Percentiles rank a stretch among this genome's conserved stretches.
These are phyloP conservation scores for Angophora floribunda DNA, from an alignment of 345 rosid species.

Conservation along the genomic window DNA sequence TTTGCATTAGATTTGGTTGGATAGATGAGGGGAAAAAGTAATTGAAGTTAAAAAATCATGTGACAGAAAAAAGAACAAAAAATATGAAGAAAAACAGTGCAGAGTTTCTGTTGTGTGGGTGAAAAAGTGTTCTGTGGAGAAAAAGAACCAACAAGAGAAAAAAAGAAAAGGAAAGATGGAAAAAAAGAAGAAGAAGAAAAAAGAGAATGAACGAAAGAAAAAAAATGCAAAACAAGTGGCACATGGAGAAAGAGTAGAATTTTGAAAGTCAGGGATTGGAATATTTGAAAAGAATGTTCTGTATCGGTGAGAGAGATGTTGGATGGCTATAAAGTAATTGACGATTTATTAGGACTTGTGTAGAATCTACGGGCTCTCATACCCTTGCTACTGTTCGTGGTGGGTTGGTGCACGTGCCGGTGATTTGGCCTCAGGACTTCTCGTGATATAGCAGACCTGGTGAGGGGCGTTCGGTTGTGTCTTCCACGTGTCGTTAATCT, in stretches of 20 bases:
- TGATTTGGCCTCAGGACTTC: constrained; percentile 2
- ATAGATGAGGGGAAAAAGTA: constrained; percentile 8
- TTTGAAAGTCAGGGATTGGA: background rate
- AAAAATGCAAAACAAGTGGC: background rate
- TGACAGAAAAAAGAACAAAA: background rate
- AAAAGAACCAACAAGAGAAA: background rate
- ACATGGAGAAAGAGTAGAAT: background rate
- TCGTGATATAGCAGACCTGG: constrained; percentile 27
- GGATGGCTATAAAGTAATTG: background rate
- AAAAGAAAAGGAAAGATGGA: background rate
- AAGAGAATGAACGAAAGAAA: background rate
- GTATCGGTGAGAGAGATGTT: background rate
- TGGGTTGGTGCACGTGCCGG: constrained; percentile 19
- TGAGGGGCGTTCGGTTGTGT: constrained; percentile 37
- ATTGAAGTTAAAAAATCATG: constrained; percentile 5
- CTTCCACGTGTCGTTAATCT: constrained; percentile 17
- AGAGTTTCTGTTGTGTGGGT: constrained; percentile 1
- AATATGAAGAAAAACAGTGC: background rate
- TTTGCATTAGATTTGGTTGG: constrained; percentile 13
- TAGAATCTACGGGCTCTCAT: background rate
- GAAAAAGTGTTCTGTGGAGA: background rate
- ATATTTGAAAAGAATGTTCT: background rate
- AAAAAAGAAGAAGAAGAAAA: background rate
- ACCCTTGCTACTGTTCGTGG: constrained; percentile 28
- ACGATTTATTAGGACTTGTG: background rate